A percentile compares a stretch with the other conserved stretches of the same genome.
Conservation (phyloP, 371 early-diverging fungal species). For the Mycotypha africana region DNA sequence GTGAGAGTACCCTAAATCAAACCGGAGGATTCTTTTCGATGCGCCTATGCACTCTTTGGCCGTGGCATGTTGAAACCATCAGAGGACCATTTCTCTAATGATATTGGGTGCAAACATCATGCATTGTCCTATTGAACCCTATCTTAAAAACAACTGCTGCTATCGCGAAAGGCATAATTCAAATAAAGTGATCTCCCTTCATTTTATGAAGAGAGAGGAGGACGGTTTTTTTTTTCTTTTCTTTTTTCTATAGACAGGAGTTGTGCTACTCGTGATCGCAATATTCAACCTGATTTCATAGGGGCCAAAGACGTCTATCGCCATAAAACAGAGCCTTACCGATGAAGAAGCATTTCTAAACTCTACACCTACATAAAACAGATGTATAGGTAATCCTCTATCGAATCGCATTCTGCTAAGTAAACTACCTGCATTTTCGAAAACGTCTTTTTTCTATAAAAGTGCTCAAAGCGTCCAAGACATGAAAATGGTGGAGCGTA, state of each 20-base stretch:
- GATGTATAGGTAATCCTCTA: too few relatives aligned
- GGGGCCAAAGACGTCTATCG: conserved; percentile 26
- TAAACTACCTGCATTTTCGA: too few relatives aligned
- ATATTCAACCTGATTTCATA: conserved; percentile 15
- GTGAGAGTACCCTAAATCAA: conserved; percentile 63
- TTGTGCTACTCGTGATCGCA: conserved; percentile 26
- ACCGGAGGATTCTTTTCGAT: conserved; percentile 87
- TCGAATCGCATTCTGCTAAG: too few relatives aligned
- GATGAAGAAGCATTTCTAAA: background rate
- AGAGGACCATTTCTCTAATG: conserved; percentile 91
- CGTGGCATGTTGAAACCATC: conserved; percentile 70
- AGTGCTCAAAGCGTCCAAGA: background rate
- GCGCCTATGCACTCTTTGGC: conserved; percentile 92
- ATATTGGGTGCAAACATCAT: conserved; percentile 78
- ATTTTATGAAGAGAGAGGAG: conserved; percentile 38
- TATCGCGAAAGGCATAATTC: conserved; percentile 44
- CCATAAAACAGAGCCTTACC: conserved; percentile 24
- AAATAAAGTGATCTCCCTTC: conserved; percentile 58
- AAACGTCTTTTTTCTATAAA: too few relatives aligned
- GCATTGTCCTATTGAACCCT: conserved; percentile 64
- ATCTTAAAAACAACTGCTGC: conserved; percentile 44
- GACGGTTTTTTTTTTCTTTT: conserved; percentile 5
- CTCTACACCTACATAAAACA: background rate
- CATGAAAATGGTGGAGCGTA: background rate
- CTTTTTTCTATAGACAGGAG: conserved; percentile 38